A percentile compares a stretch with the other conserved stretches of the same genome.
Evolutionary conservation across 1,284 basidiomycete genomes (phyloP).

Genomic region (Bothia castanella): DNA sequence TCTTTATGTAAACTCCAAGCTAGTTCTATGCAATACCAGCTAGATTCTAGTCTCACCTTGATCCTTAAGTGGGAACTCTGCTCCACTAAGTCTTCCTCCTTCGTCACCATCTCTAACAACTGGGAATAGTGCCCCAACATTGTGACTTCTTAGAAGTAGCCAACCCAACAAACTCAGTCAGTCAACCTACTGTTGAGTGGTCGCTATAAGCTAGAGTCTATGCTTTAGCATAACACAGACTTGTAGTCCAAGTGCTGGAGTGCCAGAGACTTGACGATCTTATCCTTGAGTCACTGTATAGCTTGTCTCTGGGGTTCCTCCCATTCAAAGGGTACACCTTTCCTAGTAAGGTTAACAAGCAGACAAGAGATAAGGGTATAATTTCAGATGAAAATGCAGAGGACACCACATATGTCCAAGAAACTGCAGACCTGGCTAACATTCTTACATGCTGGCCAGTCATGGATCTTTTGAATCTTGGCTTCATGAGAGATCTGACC

Average conservation of each 20-base stretch:
- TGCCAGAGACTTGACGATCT: background rate
- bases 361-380: background rate
- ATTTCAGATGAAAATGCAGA: background rate
- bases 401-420: background rate
- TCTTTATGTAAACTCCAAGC: too few species aligned
- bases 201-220: too few species aligned
- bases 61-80: too few species aligned
- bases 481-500: constrained; percentile 7
- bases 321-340: background rate
- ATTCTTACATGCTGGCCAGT: background rate
- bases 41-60: too few species aligned
- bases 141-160: too few species aligned
- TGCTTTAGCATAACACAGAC: too few species aligned
- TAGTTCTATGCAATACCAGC: too few species aligned
- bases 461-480: background rate
- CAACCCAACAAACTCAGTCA: too few species aligned
- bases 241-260: background rate
- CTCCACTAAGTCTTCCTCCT: too few species aligned
- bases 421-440: background rate
- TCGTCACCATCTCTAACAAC: too few species aligned
- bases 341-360: background rate
- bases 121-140: too few species aligned
- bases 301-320: background rate
- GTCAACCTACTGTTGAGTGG: too few species aligned
- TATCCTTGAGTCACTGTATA: background rate